Evolutionary conservation across 2,329 filamentous ascomycete genomes (phyloP), one percentile per base, ranked within the genome.

Genomic region (Epichloe hybrida): DNA sequence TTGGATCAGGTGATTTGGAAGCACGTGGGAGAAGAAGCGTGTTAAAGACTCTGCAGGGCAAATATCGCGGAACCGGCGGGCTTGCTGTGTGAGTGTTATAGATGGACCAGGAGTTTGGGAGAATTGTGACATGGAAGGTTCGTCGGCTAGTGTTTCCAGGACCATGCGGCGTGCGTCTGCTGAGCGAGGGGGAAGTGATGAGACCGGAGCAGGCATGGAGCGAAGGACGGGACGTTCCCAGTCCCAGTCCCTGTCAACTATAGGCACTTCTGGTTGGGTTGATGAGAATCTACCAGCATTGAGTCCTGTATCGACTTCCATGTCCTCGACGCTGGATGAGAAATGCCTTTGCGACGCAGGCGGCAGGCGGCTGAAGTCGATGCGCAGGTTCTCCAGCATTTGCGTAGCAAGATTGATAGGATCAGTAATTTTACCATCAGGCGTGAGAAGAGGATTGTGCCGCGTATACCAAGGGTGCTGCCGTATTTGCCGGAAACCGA

Each of bases 391-490:
- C 64, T 95, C 88, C 50, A 98, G 83, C 88, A 98, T 95, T 62
- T 88, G 83, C 0, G 93, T 95, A n/a, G 93, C 93, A 45, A 98
- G 75, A 50, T 81, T 80, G 54, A 97, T 72, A 1, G 88, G 87
- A 60, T 97, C 88, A 11, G 78, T 78, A 36, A 90, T 76, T 56
- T 76, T 80, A 57, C 91, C 91, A 54, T 89, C 83, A 1, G 77
- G 62, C 4, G 82, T 81, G 47, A 97, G 75, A 59, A 89, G 83
- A 35, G 75, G 77, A 65, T 97, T 98, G 53, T 75, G 75, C 44
- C 88, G 79, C 3, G 88, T 96, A 64, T 88, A 96, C 93, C 93
- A 98, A 1, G 90, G 91, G 67, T 98, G 93, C 56, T 86, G 82
- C 53, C 88, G 85, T 56, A 98, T 84, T 60, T 89, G 83, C 48